A percentile compares a stretch with the other conserved stretches of the same genome.
phyloP scores from a whole-genome alignment of 306 rosid genomes.

The Cicer judaicum region DNA sequence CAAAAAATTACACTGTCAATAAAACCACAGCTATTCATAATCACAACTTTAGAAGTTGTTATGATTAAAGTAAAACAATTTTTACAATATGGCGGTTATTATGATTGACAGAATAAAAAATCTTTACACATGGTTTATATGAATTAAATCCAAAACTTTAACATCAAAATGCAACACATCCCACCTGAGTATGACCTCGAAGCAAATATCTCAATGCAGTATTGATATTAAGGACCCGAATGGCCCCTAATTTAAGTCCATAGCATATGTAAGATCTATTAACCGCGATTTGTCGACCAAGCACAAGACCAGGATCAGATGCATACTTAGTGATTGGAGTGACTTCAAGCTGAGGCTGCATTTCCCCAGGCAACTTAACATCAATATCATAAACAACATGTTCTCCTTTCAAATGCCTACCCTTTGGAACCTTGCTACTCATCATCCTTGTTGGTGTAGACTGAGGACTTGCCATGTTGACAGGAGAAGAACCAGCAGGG shows the following conservation, averaged over 20 bases:
- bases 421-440: constrained; percentile 63
- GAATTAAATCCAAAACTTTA: background rate
- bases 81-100: too few relatives aligned
- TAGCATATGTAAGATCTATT: constrained; percentile 76
- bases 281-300: constrained; percentile 77
- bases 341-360: constrained; percentile 80
- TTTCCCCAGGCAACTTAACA: constrained; percentile 60
- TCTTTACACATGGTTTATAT: too few relatives aligned
- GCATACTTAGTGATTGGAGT: constrained; percentile 78
- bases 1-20: too few relatives aligned
- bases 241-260: constrained; percentile 74
- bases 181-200: constrained; percentile 78
- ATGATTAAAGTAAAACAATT: too few relatives aligned
- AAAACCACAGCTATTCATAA: too few relatives aligned
- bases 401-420: constrained; percentile 66
- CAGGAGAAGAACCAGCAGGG: constrained; percentile 42
- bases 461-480: constrained; percentile 41
- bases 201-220: constrained; percentile 74
- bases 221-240: constrained; percentile 70
- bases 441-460: constrained; percentile 61
- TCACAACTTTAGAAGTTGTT: too few relatives aligned
- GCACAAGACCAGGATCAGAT: constrained; percentile 71
- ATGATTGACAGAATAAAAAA: too few relatives aligned
- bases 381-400: constrained; percentile 62
- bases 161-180: constrained; percentile 34